A percentile compares a stretch with the other conserved stretches of the same genome.
Conservation (phyloP, 2,329 filamentous ascomycete species). For the Fusarium musae region DNA sequence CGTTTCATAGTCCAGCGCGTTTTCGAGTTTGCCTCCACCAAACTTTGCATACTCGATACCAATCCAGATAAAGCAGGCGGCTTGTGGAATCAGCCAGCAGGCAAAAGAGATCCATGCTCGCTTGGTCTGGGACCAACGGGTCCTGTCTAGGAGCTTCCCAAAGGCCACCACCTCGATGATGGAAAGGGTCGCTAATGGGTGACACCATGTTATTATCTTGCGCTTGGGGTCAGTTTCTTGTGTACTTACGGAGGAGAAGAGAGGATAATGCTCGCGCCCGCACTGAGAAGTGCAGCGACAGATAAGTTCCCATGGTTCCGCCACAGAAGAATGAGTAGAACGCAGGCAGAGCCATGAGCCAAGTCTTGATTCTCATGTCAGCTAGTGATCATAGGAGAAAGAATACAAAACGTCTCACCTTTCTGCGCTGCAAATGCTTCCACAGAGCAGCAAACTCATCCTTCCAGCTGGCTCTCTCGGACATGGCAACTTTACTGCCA, state of each 20-base stretch:
- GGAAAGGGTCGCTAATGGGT: background rate
- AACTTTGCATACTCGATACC: background rate
- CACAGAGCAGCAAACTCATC: background rate
- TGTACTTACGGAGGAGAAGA: background rate
- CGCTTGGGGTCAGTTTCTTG: too few relatives aligned
- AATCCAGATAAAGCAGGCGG: background rate
- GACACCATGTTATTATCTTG: fast-evolving
- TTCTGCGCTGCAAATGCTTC: background rate
- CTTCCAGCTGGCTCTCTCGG: background rate
- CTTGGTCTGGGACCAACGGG: background rate
- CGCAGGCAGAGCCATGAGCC: background rate
- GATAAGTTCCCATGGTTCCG: conserved; percentile 2
- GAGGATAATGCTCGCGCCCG: background rate
- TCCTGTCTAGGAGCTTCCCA: background rate
- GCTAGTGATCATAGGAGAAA: background rate
- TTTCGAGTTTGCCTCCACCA: background rate
- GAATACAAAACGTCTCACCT: background rate
- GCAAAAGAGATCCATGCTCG: background rate
- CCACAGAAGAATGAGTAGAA: conserved; percentile 7
- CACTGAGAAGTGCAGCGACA: background rate
- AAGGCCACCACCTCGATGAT: background rate
- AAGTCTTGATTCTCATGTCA: background rate
- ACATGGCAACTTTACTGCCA: background rate
- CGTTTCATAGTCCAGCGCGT: background rate
- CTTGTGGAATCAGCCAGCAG: background rate